phyloP scores from a whole-genome alignment of 768 basidiomycete species.

The Trametes cingulata region DNA sequence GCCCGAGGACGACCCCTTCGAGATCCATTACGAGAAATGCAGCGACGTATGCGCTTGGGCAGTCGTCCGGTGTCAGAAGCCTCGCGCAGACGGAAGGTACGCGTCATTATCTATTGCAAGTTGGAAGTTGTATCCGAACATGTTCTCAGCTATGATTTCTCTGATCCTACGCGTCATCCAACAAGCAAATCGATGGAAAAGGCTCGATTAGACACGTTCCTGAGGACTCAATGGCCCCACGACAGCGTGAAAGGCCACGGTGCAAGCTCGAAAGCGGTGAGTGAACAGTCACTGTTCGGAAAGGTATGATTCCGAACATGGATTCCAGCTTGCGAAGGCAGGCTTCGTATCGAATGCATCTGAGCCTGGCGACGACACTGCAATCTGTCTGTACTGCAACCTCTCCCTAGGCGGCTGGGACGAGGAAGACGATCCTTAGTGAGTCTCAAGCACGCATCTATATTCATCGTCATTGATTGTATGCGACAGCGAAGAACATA shows the following conservation, averaged over 20 bases:
- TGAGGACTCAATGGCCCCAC: constrained; percentile 65
- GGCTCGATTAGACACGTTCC: constrained; percentile 69
- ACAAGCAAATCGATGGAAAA: constrained; percentile 68
- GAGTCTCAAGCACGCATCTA: constrained; percentile 37
- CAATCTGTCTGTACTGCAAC: constrained; percentile 84
- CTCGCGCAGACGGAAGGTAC: constrained; percentile 59
- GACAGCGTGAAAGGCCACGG: constrained; percentile 61
- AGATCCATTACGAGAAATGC: constrained; percentile 78
- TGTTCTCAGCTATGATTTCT: constrained; percentile 53
- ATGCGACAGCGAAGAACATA: constrained; percentile 81
- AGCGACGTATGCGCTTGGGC: constrained; percentile 78
- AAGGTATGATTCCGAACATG: not conserved
- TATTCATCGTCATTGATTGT: too few species aligned
- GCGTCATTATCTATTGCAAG: constrained; percentile 23
- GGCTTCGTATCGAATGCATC: constrained; percentile 85
- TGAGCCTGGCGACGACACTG: constrained; percentile 70
- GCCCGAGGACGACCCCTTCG: constrained; percentile 79
- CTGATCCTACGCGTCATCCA: constrained; percentile 64
- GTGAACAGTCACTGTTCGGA: not conserved
- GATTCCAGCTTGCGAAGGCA: constrained; percentile 77
- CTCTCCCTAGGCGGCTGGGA: constrained; percentile 86
- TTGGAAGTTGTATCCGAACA: not conserved
- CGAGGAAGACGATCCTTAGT: constrained; percentile 84
- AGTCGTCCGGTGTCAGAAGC: constrained; percentile 63
- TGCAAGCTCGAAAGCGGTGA: constrained; percentile 72